A percentile compares a stretch with the other conserved stretches of the same genome.
Conservation (phyloP, 306 rosid genomes). For the Fragaria iinumae region DNA sequence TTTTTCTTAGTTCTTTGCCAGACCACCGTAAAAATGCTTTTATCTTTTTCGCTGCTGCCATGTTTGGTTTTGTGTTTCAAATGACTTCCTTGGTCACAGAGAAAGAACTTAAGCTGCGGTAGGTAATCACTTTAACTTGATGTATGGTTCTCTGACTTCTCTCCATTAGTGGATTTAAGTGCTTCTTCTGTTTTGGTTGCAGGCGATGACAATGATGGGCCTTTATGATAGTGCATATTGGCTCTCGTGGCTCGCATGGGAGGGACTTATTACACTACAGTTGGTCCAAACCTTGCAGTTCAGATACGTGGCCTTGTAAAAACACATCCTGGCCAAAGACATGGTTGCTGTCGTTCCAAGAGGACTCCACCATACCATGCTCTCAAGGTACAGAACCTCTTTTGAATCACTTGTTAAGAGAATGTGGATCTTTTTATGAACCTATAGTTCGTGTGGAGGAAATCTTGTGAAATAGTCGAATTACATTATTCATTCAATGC, state of each 20-base stretch:
- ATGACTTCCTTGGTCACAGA: too few species aligned
- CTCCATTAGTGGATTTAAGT: background rate
- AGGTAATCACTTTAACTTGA: constrained; percentile 40
- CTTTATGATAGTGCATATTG: constrained; percentile 89
- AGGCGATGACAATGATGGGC: constrained; percentile 97
- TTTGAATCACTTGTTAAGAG: background rate
- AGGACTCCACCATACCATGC: constrained; percentile 54
- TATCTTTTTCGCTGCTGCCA: too few species aligned
- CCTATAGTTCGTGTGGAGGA: background rate
- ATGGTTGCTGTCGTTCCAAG: constrained; percentile 53
- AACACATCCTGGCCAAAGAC: constrained; percentile 59
- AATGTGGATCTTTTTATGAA: background rate
- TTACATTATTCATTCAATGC: background rate
- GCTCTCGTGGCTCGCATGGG: constrained; percentile 93
- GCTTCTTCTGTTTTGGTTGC: constrained; percentile 10
- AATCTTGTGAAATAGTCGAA: background rate
- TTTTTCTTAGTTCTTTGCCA: too few species aligned
- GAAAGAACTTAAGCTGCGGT: too few species aligned
- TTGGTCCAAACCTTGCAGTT: constrained; percentile 64
- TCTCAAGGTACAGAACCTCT: constrained; percentile 50
- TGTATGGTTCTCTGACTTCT: background rate
- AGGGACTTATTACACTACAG: constrained; percentile 47
- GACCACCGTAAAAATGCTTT: too few species aligned
- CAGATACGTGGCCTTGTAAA: constrained; percentile 74
- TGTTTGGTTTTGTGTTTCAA: too few species aligned